These are phyloP conservation scores for Oidium heveae DNA, from an alignment of 2,329 filamentous ascomycete species.

Conservation along the genomic window DNA sequence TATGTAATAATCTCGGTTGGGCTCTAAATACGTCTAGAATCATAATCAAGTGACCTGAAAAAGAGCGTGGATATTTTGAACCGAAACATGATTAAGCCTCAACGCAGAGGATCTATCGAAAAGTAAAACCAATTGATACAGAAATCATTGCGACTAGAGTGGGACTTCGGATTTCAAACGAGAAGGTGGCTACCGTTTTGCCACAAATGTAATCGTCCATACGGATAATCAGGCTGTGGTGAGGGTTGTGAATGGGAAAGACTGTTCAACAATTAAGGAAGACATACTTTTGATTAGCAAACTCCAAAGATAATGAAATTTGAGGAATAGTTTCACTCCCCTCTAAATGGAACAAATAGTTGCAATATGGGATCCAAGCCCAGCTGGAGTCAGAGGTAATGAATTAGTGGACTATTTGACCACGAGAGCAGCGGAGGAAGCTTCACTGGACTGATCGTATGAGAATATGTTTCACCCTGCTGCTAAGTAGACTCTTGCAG, in stretches of 20 bases:
- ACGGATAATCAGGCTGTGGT: background rate
- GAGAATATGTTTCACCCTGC: background rate
- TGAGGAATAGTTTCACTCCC: background rate
- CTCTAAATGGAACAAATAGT: background rate
- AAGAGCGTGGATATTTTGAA: too few relatives aligned
- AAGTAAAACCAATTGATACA: background rate
- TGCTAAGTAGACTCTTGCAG: too few relatives aligned
- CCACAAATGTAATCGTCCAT: background rate
- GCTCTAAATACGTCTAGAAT: too few relatives aligned
- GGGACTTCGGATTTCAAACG: background rate
- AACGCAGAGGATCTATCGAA: background rate
- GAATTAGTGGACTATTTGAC: background rate
- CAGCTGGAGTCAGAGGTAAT: background rate
- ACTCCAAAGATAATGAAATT: background rate
- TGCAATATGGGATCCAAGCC: background rate
- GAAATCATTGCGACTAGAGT: background rate
- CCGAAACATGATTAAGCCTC: too few relatives aligned
- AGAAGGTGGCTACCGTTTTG: background rate
- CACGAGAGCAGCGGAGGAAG: background rate
- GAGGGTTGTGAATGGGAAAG: background rate
- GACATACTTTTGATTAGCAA: background rate
- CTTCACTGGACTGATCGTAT: background rate
- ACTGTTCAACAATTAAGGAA: background rate
- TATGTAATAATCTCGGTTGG: too few relatives aligned
- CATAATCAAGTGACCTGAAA: too few relatives aligned